Evolutionary conservation across 2,329 filamentous ascomycete genomes (phyloP), one percentile per base, ranked within the genome.

Genomic region (Ceratocystis papillata): DNA sequence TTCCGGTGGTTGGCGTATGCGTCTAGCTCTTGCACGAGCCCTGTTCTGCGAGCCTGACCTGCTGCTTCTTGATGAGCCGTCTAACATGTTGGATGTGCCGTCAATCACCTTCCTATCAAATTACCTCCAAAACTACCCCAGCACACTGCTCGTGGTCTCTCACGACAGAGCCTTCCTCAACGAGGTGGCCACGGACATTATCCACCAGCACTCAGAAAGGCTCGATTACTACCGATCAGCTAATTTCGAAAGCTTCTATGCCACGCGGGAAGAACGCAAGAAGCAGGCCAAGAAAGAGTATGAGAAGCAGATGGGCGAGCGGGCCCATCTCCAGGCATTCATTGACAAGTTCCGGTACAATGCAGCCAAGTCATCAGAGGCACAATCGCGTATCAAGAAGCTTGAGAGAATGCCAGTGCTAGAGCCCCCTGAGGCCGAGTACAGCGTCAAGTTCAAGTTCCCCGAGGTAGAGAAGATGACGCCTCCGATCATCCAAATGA

Each of bases 291-390:
- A 94, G 81, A 87, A 90, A 72, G 94, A 99, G 77, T 99, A 99
- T 77, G 94, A 99, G 77, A 97, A 95, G 77, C 94, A 99, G 74
- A 96, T 97, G 90, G 90, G 83, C 0, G 86, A 93, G 76, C 84
- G 94, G 71, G 90, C 91, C 41, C 94, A 99, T 80, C 78, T 99
- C 69, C 94, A 99, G 79, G 87, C 90, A 33, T 99, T 99, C 77
- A 99, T 99, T 78, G 94, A 99, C 83, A 99, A 99, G 78, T 99
- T 99, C 82, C 86, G 94, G 64, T 99, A 99, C 82, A 99, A 99
- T 74, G 94, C 94, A 33, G 94, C 93, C 73, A 99, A 99, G 77
- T 96, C 94, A 0, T 96, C 93, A 7, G 94, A 99, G 80, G 94
- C 94, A 1, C 94, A 99, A 74, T 97, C 93, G 0, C 87, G 94